Base-by-base conservation (phyloP, 2,329 filamentous ascomycete species). In the Trichoderma oligosporum region DNA sequence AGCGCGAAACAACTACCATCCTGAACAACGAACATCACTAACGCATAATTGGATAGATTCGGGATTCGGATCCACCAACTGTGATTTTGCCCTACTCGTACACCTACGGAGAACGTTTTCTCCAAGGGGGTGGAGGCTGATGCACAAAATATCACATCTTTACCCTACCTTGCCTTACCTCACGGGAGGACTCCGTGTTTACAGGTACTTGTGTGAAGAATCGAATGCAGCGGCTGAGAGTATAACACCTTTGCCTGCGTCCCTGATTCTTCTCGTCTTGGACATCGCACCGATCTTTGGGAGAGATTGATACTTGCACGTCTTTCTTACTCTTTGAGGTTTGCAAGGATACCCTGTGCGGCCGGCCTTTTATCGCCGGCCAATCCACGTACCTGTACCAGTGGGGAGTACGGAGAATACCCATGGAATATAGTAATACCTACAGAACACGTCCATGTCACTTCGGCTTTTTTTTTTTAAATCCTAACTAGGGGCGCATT, bases 331-430 rank as follows among this genome's bases (percentile, higher is more conserved):
- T 35, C 24, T 4, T 18, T 41, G 11, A 25, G 33, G 16, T 9
- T 20, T 29, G 22, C 38, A 42, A 24, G 36, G 48, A 24, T 42
- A 16, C 20, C 12, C 24, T 12, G 25, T 31, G 48, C 48, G 36
- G 48, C 36, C 35, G 48, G 48, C 18, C 36, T 31, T n/a, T 52
- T 52, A 41, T 42, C 36, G 38, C 48, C 36, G 48, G 25, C 14
- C 29, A 22, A n/a, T 22, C 14, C 22, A 18, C 16, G 4, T n/a
- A 41, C 38, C 20, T n/a, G 22, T 18, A n/a, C n/a, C n/a, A n/a
- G n/a, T n/a, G n/a, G n/a, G 38, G 39, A 14, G 16, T 12, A 52
- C 48, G 18, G 36, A 31, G 16, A n/a, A n/a, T n/a, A n/a, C n/a
- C n/a, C n/a, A n/a, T n/a, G n/a, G n/a, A n/a, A n/a, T n/a, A n/a